Base-by-base conservation (phyloP, 805 yeast species). In the Wickerhamiella bombiphila region DNA sequence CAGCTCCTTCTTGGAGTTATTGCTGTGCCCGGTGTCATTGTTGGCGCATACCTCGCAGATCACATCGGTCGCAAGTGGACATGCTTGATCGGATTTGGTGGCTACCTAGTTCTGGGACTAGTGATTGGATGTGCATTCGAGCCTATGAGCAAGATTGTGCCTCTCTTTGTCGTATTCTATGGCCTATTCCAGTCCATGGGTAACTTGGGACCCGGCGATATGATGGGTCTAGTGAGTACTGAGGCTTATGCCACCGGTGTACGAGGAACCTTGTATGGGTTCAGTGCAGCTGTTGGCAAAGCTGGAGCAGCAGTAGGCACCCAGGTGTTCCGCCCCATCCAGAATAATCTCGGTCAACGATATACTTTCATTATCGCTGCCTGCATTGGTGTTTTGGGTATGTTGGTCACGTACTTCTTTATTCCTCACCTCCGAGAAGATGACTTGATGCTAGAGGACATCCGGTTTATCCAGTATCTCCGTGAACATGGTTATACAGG, bases 241-340 rank as follows among this genome's bases (percentile, higher is more conserved):
- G 88, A 80, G 56, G 65, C 72, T 4, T 80, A 66, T 49, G 85
- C 91, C 15, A 76, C 86, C 5, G 79, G 81, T 11, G 72, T 80
- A 31, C 66, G 91, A 56, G 88, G 86, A 28, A 75, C 83, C 0
- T 63, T 70, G 35, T 80, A 80, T 49, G 88, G 88, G 28, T 47
- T 80, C 17, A 68, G 79, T 34, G 91, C 91, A 28, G 91, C 86
- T 3, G 61, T 77, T 34, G 91, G 91, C 40, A 80, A 80, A 56
- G 78, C 76, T 19, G 93, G 91, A 40, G 91, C 88, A n/a, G 85
- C 77, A 17, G 74, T 77, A 16, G 91, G 91, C 21, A 77, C 85
- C 18, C 70, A 75, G 53, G 68, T 69, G 14, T 80, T 80, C 59
- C 70, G 74, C 7, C 79, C 82, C 14, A 77, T 80, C 46, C 72